Evolutionary conservation across 352 stramenopile species (phyloP), one percentile per base, ranked within the genome.

Genomic region (Phytophthora parvispora): DNA sequence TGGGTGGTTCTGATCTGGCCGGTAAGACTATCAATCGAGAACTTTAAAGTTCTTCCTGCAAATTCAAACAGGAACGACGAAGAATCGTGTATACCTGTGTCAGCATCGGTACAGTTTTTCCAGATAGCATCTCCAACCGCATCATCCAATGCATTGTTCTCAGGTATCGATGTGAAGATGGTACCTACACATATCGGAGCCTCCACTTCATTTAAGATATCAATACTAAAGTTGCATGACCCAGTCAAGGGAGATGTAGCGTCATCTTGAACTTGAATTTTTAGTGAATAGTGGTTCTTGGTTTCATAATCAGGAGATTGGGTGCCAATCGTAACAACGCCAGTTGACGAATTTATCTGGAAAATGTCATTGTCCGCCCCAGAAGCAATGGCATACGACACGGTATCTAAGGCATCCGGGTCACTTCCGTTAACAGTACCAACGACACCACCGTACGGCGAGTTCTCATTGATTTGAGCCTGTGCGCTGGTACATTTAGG

Each of bases 241-340:
- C 71, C 64, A 22, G 56, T 34, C 0, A 89, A 58, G 6, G 78
- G 76, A 16, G 73, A 57, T 16, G 66, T 70, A 29, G 78, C 71
- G 55, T 91, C 64, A 25, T 91, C 83, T 60, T 77, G 72, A 20
- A 89, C 77, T 43, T 75, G 60, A 57, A 89, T 69, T 5, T 62
- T 63, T 7, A 91, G 60, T 4, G 27, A 84, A 47, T 83, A 84
- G 16, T 49, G 29, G 5, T 59, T 72, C 5, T 67, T 71, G 15
- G 61, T 71, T 64, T 91, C 83, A 32, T 69, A 91, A 54, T 91
- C 80, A 0, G 80, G 83, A 24, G 63, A 64, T 28, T 75, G 85
- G 12, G 69, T 77, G 2, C 80, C 80, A 4, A 77, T 64, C 0
- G 64, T 80, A n/a, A 91, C 34, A 0, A 67, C 52, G 7, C 83